Evolutionary conservation across 108 stramenopile genomes (phyloP), one percentile per base, ranked within the genome.

Genomic region (Cyclotella atomus): DNA sequence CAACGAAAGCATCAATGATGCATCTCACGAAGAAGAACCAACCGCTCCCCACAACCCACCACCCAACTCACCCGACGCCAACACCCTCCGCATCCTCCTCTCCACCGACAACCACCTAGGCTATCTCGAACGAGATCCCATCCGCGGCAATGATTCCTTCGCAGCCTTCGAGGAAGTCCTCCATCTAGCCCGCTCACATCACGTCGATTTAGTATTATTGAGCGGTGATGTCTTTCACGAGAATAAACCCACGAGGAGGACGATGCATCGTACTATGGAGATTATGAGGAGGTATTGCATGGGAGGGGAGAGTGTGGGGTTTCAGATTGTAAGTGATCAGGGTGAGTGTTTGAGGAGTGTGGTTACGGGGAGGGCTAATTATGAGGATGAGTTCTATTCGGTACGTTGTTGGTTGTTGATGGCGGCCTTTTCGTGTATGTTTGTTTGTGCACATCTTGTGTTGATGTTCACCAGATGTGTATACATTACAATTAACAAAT

Each of bases 211-310:
- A 72, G 97, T 97, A 0, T 65, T 99, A 24, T 69, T 97, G 17
- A 91, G 89, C 1, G 99, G 99, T 1, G 98, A 99, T 77, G 75
- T 99, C 2, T 99, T 99, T 75, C 99, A 99, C 73, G 96, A 98
- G 4, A 98, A 98, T 70, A 96, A 97, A 73, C 99, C 99, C 8
- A 88, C 83, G 20, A 85, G 98, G 16, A 71, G 84, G 57, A 97
- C 98, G 3, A 41, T 98, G 68, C 83, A 91, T 69, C 84, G 84
- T 29, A 94, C 97, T 7, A 98, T 99, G 94, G 84, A 94, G 35
- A 88, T 98, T 38, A 76, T 99, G 27, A 83, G 97, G 24, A 70
- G 84, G 41, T 97, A 99, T 71, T 91, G 91, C 69, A 88, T 99
- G 89, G 97, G 97, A 4, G 84, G 82, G 19, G 85, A 93, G 47